These are phyloP conservation scores for Theileria luwenshuni DNA, from an alignment of 169 alveolate species.

Conservation along the genomic window DNA sequence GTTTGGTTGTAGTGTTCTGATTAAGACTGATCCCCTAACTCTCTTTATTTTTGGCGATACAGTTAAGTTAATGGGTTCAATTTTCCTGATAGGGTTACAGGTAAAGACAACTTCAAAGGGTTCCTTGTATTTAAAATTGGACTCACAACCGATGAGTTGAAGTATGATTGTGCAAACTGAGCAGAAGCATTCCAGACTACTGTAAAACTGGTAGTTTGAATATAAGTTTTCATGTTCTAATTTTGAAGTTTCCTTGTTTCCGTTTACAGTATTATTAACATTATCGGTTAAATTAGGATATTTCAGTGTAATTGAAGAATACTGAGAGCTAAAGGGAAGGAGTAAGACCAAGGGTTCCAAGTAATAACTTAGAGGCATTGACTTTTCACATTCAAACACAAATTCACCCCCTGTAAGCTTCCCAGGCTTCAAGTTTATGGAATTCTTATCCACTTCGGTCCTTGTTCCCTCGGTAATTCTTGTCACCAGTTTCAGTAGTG, in stretches of 20 bases:
- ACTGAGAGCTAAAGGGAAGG: conserved; percentile 45
- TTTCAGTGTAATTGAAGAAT: conserved; percentile 27
- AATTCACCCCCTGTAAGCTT: conserved; percentile 53
- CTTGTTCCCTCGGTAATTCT: conserved; percentile 56
- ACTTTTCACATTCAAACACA: conserved; percentile 36
- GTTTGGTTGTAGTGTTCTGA: conserved; percentile 51
- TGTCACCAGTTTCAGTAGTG: conserved; percentile 43
- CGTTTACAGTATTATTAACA: neutral
- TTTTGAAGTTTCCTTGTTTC: neutral
- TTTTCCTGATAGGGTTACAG: conserved; percentile 41
- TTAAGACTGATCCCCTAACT: conserved; percentile 57
- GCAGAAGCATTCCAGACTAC: conserved; percentile 49
- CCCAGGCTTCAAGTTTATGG: conserved; percentile 52
- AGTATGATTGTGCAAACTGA: conserved; percentile 47
- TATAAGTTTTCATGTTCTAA: neutral
- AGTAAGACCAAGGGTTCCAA: conserved; percentile 64
- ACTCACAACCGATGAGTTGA: conserved; percentile 50
- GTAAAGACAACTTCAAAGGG: conserved; percentile 54
- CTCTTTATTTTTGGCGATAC: conserved; percentile 35
- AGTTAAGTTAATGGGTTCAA: conserved; percentile 51
- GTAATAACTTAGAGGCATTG: conserved; percentile 49
- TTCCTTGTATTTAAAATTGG: conserved; percentile 43
- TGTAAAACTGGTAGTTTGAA: conserved; percentile 25
- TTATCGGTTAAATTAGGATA: neutral
- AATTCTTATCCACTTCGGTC: conserved; percentile 33